Base-by-base conservation (phyloP, 2,329 filamentous ascomycete genomes). In the Dactylonectria estremocensis region DNA sequence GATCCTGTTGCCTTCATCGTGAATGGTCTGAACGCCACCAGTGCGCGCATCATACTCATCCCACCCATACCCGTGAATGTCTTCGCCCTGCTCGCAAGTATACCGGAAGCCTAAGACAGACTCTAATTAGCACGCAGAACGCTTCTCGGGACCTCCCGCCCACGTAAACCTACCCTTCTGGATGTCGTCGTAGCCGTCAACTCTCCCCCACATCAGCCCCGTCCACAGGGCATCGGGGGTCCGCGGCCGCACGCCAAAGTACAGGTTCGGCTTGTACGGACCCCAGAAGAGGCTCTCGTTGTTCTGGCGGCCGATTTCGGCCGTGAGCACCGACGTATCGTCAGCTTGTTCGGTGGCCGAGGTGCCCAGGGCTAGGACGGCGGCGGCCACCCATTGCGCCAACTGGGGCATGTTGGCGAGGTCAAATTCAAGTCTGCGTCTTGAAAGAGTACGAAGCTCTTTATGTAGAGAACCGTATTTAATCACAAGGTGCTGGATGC, bases 21-120 rank as follows among this genome's bases (percentile, higher is more conserved):
- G 94, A 67, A 99, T 95, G 1, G 93, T 93, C 82, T 99, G 94
- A 22, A 93, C 87, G 63, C 96, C 96, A 69, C 96, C 96, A 64
- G 88, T 92, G 65, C 96, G 89, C 22, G 95, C 91, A 81, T 99
- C 96, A 80, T 97, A 99, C 79, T 97, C 94, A 76, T 98, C 95
- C 96, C 96, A 99, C 69, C 96, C 96, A 80, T 99, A 99, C 63
- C 95, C 95, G 54, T 90, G 92, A 88, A 99, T 97, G 72, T 93
- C 93, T 79, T 97, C 94, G 80, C 96, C 90, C 80, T 99, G 96
- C 81, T 98, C 96, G 83, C 96, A 99, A 0, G 96, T 98, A 80
- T 97, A 95, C 71, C 96, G 91, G 76, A 98, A 92, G 75, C 91
- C 94, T 96, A 78, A 14, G 14, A 24, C 14, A 16, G 3, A 4